A percentile compares a stretch with the other conserved stretches of the same genome.
Evolutionary conservation across 73 alveolate genomes (phyloP).

Genomic region (Tetrahymena elliotti): DNA sequence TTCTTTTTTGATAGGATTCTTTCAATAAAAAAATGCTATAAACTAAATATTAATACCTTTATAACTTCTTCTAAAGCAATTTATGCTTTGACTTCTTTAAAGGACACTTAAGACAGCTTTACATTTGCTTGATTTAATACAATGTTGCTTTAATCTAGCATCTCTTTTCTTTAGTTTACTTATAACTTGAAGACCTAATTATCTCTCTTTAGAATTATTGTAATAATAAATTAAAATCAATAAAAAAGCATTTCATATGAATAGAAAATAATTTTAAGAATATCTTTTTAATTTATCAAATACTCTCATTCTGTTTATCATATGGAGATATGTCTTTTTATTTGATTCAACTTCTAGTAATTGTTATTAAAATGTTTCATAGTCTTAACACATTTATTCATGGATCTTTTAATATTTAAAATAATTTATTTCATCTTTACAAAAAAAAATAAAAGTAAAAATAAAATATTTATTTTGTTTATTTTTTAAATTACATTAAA

Average conservation of each 20-base stretch:
- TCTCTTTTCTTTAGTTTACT: not conserved
- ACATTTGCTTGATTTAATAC: not conserved
- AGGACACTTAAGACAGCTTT: not conserved
- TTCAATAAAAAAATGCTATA: not conserved
- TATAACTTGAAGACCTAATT: not conserved
- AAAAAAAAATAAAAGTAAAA: too few species aligned
- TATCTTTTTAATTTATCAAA: not conserved
- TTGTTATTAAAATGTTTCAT: not conserved
- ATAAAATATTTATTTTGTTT: too few species aligned
- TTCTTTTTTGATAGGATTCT: not conserved
- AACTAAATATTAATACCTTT: not conserved
- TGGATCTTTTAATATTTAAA: not conserved
- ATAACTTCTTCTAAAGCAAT: not conserved
- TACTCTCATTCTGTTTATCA: not conserved
- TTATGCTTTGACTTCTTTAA: not conserved
- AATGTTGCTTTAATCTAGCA: not conserved
- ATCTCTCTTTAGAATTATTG: not conserved
- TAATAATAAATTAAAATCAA: too few species aligned
- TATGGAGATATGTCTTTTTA: not conserved
- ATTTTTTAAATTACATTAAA: not conserved
- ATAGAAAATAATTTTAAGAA: too few species aligned
- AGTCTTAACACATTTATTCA: not conserved
- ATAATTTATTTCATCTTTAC: not conserved
- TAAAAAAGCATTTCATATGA: too few species aligned
- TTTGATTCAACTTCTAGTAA: not conserved